Evolutionary conservation across 2,329 filamentous ascomycete genomes (phyloP).

Genomic region (Neopestalotiopsis sp.): DNA sequence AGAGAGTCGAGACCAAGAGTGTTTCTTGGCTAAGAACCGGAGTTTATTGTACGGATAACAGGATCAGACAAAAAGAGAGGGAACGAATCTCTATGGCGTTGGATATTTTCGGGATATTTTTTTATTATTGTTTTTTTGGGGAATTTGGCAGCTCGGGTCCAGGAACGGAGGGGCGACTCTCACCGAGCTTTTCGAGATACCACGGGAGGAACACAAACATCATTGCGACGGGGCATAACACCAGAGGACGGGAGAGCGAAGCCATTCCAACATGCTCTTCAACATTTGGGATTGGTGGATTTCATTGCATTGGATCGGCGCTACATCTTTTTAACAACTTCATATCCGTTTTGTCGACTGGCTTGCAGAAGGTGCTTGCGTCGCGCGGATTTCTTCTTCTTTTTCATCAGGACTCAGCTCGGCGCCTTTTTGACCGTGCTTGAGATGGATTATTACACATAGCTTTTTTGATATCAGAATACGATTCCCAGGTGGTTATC

Average conservation of each 20-base stretch:
- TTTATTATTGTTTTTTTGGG: not conserved
- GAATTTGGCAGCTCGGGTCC: not conserved
- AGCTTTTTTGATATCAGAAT: conserved; percentile 1
- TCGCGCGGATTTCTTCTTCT: not conserved
- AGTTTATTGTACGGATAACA: not conserved
- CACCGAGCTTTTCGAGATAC: conserved; percentile 12
- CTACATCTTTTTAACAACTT: not conserved
- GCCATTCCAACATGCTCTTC: not conserved
- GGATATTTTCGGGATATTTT: not conserved
- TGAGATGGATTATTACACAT: conserved; percentile 4
- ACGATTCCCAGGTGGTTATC: conserved; percentile 4
- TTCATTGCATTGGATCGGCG: conserved; percentile 8
- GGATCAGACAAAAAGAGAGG: conserved; percentile 3
- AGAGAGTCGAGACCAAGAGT: not conserved
- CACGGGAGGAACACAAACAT: not conserved
- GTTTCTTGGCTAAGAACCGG: not conserved
- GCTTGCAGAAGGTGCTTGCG: not conserved
- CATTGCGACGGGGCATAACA: conserved; percentile 7
- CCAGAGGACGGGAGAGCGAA: conserved; percentile 1
- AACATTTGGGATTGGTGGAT: conserved; percentile 2
- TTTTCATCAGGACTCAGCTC: not conserved
- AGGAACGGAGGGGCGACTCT: conserved; percentile 6
- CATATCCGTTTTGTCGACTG: not conserved
- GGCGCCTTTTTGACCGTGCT: not conserved
- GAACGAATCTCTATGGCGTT: conserved; percentile 2